Evolutionary conservation across 805 yeast genomes (phyloP).

Genomic region (Lachancea sp.): DNA sequence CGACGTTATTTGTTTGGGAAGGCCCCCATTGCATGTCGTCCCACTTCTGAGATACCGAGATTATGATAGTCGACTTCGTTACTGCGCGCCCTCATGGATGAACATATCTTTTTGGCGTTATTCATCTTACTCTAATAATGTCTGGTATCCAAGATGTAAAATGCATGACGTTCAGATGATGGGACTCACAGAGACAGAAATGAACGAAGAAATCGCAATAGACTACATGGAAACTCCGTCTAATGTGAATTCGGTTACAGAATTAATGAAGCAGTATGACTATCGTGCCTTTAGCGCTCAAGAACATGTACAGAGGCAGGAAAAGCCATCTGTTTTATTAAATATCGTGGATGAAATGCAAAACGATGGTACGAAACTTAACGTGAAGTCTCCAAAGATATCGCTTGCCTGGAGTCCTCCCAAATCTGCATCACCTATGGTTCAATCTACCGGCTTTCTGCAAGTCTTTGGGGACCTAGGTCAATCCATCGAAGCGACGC

Average conservation of each 20-base stretch:
- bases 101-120: slow-evolving; percentile 89
- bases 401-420: slow-evolving; percentile 25
- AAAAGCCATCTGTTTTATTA: slow-evolving; percentile 1
- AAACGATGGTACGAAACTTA: not conserved
- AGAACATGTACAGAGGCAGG: not conserved
- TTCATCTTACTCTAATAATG: slow-evolving; percentile 35
- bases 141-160: slow-evolving; percentile 92
- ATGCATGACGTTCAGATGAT: slow-evolving; percentile 96
- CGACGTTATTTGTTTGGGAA: slow-evolving; percentile 81
- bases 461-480: slow-evolving; percentile 21
- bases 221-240: slow-evolving; percentile 43
- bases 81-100: slow-evolving; percentile 91
- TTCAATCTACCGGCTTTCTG: slow-evolving; percentile 21
- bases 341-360: not conserved
- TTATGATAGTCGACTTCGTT: slow-evolving; percentile 43
- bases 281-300: slow-evolving; percentile 39
- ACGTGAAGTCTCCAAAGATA: not conserved
- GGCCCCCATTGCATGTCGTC: slow-evolving; percentile 87
- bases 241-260: slow-evolving; percentile 39
- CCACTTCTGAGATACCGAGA: slow-evolving; percentile 77
- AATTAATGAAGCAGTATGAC: slow-evolving; percentile 68
- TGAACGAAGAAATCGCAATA: slow-evolving; percentile 55
- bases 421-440: slow-evolving; percentile 22
- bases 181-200: slow-evolving; percentile 93
- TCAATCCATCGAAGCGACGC: not conserved